Conservation (phyloP, 176 grass and related monocot species). For the Stipa capillata region DNA sequence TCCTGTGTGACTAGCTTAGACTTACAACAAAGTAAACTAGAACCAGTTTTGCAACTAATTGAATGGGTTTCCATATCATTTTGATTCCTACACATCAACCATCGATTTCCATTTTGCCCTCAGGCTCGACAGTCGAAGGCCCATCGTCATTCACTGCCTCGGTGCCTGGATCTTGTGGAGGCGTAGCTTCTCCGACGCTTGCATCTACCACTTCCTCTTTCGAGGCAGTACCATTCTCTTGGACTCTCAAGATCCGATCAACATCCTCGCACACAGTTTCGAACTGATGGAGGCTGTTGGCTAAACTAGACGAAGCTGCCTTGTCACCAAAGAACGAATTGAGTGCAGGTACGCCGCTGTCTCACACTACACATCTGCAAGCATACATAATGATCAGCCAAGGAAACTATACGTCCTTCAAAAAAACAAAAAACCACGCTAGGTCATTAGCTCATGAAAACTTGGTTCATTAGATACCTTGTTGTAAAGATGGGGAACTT, state of each 20-base stretch:
- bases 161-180: not conserved
- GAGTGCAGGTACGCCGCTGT: slow-evolving; percentile 38
- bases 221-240: slow-evolving; percentile 10
- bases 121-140: not conserved
- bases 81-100: not conserved
- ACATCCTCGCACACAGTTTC: slow-evolving; percentile 50
- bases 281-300: slow-evolving; percentile 43
- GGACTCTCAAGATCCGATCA: slow-evolving; percentile 24
- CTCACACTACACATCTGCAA: slow-evolving; percentile 72
- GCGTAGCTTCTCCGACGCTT: not conserved
- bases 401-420: not conserved
- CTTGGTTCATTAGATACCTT: slow-evolving; percentile 39
- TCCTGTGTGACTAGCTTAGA: not conserved
- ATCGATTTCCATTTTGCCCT: slow-evolving; percentile 26
- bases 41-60: not conserved
- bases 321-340: slow-evolving; percentile 58
- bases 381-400: not conserved
- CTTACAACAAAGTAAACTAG: not conserved
- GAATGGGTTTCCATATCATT: not conserved
- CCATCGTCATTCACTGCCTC: not conserved
- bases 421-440: too few relatives aligned
- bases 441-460: not conserved
- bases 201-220: slow-evolving; percentile 20
- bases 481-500: slow-evolving; percentile 71
- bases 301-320: slow-evolving; percentile 40